These are phyloP conservation scores for Clarireedia paspali DNA, from an alignment of 2,329 filamentous ascomycete genomes.

Conservation along the genomic window DNA sequence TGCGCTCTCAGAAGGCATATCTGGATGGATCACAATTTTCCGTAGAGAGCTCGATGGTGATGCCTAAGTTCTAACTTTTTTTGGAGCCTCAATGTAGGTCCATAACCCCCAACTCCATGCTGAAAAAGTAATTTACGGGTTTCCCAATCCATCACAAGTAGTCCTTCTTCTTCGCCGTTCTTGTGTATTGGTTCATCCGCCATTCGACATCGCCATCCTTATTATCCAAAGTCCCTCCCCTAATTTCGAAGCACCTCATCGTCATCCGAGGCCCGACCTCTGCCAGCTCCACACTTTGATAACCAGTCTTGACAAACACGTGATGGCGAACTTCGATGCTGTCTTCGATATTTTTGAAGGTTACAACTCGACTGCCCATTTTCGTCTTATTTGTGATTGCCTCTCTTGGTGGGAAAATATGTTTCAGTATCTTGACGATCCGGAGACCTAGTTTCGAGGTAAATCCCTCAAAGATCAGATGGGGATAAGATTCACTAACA, in stretches of 20 bases:
- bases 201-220: slow-evolving; percentile 95
- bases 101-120: slow-evolving; percentile 26
- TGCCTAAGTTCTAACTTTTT: slow-evolving; percentile 3
- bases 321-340: slow-evolving; percentile 88
- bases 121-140: slow-evolving; percentile 22
- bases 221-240: slow-evolving; percentile 84
- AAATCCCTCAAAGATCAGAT: slow-evolving; percentile 94
- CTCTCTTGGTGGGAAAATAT: slow-evolving; percentile 87
- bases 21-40: slow-evolving; percentile 3
- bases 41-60: slow-evolving; percentile 8
- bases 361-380: slow-evolving; percentile 81
- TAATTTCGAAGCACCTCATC: slow-evolving; percentile 92
- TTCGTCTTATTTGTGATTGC: slow-evolving; percentile 62
- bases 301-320: slow-evolving; percentile 89
- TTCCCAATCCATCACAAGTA: slow-evolving; percentile 55
- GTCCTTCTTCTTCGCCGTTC: slow-evolving; percentile 91
- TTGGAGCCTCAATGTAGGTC: slow-evolving; percentile 14
- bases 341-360: slow-evolving; percentile 90
- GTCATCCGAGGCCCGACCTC: slow-evolving; percentile 94
- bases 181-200: slow-evolving; percentile 91
- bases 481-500: slow-evolving; percentile 86
- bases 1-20: slow-evolving; percentile 2
- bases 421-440: slow-evolving; percentile 84
- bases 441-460: slow-evolving; percentile 70
- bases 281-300: slow-evolving; percentile 79